phyloP scores from a whole-genome alignment of 805 yeast genomes.

The Kregervanrija fluxuum region DNA sequence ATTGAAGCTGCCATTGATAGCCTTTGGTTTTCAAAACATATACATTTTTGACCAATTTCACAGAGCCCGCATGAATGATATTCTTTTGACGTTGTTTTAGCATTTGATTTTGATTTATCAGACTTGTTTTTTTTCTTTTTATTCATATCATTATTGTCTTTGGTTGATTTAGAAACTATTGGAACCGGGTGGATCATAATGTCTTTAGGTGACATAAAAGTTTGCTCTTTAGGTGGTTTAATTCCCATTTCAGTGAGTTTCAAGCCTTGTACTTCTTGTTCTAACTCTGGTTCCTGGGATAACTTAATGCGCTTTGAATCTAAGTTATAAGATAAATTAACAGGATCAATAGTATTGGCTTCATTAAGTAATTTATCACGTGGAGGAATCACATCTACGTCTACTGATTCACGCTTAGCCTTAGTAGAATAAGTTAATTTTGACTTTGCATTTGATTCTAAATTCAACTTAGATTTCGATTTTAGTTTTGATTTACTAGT shows the following conservation, averaged over 20 bases:
- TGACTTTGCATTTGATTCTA: no score
- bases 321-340: constrained; percentile 24
- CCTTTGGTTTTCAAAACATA: constrained; percentile 4
- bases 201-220: constrained; percentile 20
- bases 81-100: not conserved
- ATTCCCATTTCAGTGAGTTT: constrained; percentile 2
- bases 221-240: constrained; percentile 4
- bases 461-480: no score
- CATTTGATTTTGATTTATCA: not conserved
- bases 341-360: constrained; percentile 26
- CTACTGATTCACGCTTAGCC: not conserved
- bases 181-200: constrained; percentile 15
- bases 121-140: not conserved
- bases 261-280: constrained; percentile 1
- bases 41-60: constrained; percentile 4
- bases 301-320: constrained; percentile 24
- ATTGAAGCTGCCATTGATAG: constrained; percentile 5
- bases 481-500: not conserved
- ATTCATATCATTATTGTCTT: not conserved
- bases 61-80: constrained; percentile 7
- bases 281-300: constrained; percentile 1
- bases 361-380: constrained; percentile 6
- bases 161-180: not conserved
- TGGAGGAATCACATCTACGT: constrained; percentile 1
- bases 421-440: no score